Evolutionary conservation across 2,329 filamentous ascomycete genomes (phyloP), one percentile per base, ranked within the genome.

Genomic region (Madurella mycetomatis): DNA sequence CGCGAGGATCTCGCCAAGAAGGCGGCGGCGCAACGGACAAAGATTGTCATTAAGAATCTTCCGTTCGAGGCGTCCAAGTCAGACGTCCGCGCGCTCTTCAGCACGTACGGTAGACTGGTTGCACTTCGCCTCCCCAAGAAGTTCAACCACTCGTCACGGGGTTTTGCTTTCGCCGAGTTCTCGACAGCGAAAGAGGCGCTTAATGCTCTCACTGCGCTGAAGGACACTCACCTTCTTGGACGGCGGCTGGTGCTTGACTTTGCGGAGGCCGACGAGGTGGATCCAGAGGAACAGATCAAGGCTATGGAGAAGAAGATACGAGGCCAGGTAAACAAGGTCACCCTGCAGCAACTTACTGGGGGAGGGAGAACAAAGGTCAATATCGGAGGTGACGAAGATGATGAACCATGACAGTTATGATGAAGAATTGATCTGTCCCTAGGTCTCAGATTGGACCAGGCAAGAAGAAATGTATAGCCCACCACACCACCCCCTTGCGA

Each of bases 291-390:
- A 72, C 92, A 97, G 74, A 94, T 99, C 68, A 86, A 88, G 70
- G 92, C 90, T 76, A 96, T 99, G 87, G 90, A 95, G 74, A 88
- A 89, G 80, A 99, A 96, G 80, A 87, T 95, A 67, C 89, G 89
- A 58, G 84, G 86, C 57, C 92, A 97, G 75, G 83, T 88, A 70
- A 89, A 95, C 75, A 94, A 92, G 75, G 87, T 97, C 66, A 88
- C 89, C 64, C 77, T 96, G 67, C 90, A 95, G 74, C 86, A 90
- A 70, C 85, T 97, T 67, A 92, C 88, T 60, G 88, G 87, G 65
- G 82, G 82, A 67, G 88, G 88, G 65, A 84, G 92, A 67, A 91
- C 87, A 73, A 95, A 90, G 78, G 91, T 97, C 76, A 92, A 86
- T 75, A 86, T 95, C 75, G 87, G 77, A 71, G 84, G 88, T 67